Evolutionary conservation across 2,329 filamentous ascomycete genomes (phyloP), one percentile per base, ranked within the genome.

Genomic region (Fusarium nematophilum): DNA sequence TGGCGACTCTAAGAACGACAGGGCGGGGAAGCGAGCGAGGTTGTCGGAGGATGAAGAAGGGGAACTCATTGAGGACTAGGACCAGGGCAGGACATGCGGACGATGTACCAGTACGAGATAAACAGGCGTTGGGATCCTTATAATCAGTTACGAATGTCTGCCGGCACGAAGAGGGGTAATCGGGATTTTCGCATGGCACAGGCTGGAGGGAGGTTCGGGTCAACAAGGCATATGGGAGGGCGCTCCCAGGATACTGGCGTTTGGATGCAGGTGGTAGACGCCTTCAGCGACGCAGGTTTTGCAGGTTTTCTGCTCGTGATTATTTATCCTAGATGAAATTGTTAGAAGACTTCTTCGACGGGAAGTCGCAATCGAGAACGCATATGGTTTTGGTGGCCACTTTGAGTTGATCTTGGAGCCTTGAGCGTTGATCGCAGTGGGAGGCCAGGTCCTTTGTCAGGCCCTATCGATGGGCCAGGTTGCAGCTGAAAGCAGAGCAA

Each of bases 31-130:
- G 57, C 73, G 79, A n/a, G 75, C 74, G 40, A 75, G 76, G 44
- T 68, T 80, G 23, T 81, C 79, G 0, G 78, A 81, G 49, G 80
- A 83, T 42, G 80, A 83, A 54, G 81, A 83, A 54, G 81, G 81
- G 26, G 81, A 83, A 62, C 74, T 82, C 30, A 65, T 76, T 26
- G 76, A 78, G 54, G 72, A 74, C 29, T 74, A 52, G 58, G 29
- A n/a, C 18, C 30, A 11, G 25, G 33, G 42, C 44, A 34, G 21
- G 33, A 44, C 44, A 37, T 25, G 54, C 33, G 48, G 37, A 47
- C 26, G 48, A 40, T 66, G 53, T 65, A 60, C 48, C 29, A 61
- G 40, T 62, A 66, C 31, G 40, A 43, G 45, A 55, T 42, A 57
- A 62, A 57, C 53, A 56, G 66, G 66, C 59, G 66, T 68, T 67